A percentile compares a stretch with the other conserved stretches of the same genome.
Evolutionary conservation across 108 stramenopile genomes (phyloP).

Genomic region (Halocafeteria seosinensis): DNA sequence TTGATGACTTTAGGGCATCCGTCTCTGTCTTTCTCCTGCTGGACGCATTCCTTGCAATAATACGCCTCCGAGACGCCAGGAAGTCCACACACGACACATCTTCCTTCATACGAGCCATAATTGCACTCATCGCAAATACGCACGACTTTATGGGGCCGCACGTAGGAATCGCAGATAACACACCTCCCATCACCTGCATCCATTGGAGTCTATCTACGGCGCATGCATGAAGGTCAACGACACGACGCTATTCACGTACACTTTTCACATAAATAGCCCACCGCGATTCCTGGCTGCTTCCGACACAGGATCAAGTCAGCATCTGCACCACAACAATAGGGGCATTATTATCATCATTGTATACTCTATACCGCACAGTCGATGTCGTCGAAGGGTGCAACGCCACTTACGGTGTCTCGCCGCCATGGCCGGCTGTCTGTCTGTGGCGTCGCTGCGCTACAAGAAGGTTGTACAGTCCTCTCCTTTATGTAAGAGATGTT

Average conservation of each 20-base stretch:
- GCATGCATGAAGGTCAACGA: too few relatives aligned
- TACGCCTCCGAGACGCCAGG: conserved; percentile 89
- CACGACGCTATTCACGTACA: too few relatives aligned
- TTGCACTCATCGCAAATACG: conserved; percentile 98
- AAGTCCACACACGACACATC: conserved; percentile 88
- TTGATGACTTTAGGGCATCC: conserved; percentile 99
- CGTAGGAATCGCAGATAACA: conserved; percentile 91
- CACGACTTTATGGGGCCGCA: conserved; percentile 62
- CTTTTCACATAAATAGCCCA: not conserved
- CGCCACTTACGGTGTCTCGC: too few relatives aligned
- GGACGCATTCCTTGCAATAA: conserved; percentile 91
- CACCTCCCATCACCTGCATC: conserved; percentile 54
- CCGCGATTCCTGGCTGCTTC: not conserved
- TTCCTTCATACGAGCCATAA: conserved; percentile 77
- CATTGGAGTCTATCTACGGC: too few relatives aligned
- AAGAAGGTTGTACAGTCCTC: too few relatives aligned
- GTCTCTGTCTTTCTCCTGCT: conserved; percentile 83
- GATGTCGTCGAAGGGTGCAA: too few relatives aligned
- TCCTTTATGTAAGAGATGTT: too few relatives aligned
- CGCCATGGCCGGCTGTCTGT: too few relatives aligned
- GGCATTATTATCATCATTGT: too few relatives aligned
- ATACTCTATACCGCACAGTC: too few relatives aligned
- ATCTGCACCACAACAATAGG: not conserved
- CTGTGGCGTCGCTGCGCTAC: too few relatives aligned
- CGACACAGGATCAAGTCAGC: not conserved